phyloP scores from a whole-genome alignment of 2,329 filamentous ascomycete species.

The Zymoseptoria passerinii region DNA sequence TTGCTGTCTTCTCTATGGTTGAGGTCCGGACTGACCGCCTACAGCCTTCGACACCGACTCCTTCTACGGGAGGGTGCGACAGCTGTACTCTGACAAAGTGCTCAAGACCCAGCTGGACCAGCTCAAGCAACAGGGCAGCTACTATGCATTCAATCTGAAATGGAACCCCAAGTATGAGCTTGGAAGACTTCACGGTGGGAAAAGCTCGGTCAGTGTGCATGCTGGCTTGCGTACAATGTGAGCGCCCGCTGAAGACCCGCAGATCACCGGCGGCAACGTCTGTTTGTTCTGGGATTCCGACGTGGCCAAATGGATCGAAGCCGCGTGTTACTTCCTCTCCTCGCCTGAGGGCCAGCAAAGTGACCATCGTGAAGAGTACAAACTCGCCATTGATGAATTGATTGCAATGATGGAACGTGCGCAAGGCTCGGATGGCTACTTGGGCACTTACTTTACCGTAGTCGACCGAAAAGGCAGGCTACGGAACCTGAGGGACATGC shows the following conservation, averaged over 20 bases:
- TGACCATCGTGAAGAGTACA: neutral
- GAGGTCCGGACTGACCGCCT: neutral
- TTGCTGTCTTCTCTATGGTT: neutral
- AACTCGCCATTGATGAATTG: conserved; percentile 1
- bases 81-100: neutral
- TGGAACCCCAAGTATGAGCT: conserved; percentile 4
- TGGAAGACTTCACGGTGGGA: conserved; percentile 2
- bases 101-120: conserved; percentile 4
- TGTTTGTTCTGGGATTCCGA: conserved; percentile 51
- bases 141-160: conserved; percentile 3
- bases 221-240: neutral
- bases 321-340: conserved; percentile 46
- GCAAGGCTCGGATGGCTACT: conserved; percentile 1
- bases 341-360: neutral
- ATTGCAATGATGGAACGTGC: conserved; percentile 4
- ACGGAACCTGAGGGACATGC: conserved; percentile 3
- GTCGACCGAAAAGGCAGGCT: conserved; percentile 2
- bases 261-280: neutral
- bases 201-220: neutral
- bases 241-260: neutral
- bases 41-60: conserved; percentile 1
- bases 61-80: conserved; percentile 1
- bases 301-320: conserved; percentile 55
- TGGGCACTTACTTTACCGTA: conserved; percentile 3
- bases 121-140: conserved; percentile 2